phyloP scores from a whole-genome alignment of 371 early-diverging fungal species.

The Zychaea mexicana region DNA sequence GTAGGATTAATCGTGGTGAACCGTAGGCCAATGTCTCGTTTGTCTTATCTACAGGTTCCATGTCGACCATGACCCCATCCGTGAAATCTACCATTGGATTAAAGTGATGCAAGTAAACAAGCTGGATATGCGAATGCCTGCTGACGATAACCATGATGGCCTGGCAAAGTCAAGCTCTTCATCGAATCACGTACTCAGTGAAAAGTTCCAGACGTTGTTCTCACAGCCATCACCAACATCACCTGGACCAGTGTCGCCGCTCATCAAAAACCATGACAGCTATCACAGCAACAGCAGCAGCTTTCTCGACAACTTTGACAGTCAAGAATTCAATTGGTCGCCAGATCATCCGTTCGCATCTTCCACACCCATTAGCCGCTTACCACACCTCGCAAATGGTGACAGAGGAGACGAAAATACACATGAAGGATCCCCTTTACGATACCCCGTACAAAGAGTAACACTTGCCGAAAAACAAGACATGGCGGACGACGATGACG shows the following conservation, averaged over 20 bases:
- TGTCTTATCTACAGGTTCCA: constrained; percentile 12
- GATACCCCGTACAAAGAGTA: constrained; percentile 4
- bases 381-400: neutral
- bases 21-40: neutral
- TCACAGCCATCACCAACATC: constrained; percentile 16
- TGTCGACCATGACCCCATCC: constrained; percentile 11
- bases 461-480: neutral
- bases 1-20: no score
- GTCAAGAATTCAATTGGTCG: constrained; percentile 18
- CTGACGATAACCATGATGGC: neutral
- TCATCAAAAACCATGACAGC: neutral
- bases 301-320: constrained; percentile 11
- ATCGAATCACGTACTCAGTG: neutral
- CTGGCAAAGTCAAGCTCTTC: neutral
- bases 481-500: neutral
- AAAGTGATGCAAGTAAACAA: constrained; percentile 10
- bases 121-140: neutral
- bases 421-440: constrained; percentile 5
- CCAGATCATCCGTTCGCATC: constrained; percentile 24
- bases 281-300: neutral
- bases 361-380: constrained; percentile 19
- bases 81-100: constrained; percentile 18
- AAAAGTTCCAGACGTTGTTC: neutral
- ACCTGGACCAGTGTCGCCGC: no score
- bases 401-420: neutral